Conservation (phyloP, 331 rosid species). For the Malus hybrid region DNA sequence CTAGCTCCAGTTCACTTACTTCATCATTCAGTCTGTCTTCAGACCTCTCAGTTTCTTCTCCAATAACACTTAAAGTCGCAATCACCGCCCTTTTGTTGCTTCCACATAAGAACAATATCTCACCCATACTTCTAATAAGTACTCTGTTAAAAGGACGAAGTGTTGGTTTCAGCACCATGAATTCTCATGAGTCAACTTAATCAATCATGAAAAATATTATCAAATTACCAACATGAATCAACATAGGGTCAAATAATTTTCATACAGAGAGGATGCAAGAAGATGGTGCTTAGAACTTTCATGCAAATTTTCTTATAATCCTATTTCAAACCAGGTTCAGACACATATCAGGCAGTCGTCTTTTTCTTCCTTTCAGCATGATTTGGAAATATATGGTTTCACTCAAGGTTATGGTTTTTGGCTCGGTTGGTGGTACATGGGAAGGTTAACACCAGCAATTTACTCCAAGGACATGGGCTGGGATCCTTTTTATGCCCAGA, state of each 20-base stretch:
- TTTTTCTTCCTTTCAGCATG: background rate
- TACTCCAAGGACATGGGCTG: background rate
- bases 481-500: background rate
- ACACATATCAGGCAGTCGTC: background rate
- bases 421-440: background rate
- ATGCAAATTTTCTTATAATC: background rate
- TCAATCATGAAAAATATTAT: background rate
- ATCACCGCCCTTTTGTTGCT: conserved; percentile 54
- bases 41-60: conserved; percentile 25
- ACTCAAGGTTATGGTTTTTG: background rate
- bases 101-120: conserved; percentile 84
- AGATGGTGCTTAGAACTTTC: background rate
- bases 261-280: background rate
- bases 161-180: conserved; percentile 3
- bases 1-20: conserved; percentile 33
- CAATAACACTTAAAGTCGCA: conserved; percentile 60
- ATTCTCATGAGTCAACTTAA: background rate
- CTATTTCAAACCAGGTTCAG: background rate
- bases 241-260: background rate
- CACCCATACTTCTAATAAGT: conserved; percentile 72
- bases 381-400: background rate
- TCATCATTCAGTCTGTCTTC: conserved; percentile 49
- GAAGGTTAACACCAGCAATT: background rate
- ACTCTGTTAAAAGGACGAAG: conserved; percentile 25
- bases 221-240: background rate